Base-by-base conservation (phyloP, 2,329 filamentous ascomycete genomes). In the Sporothrix euskadiensis region DNA sequence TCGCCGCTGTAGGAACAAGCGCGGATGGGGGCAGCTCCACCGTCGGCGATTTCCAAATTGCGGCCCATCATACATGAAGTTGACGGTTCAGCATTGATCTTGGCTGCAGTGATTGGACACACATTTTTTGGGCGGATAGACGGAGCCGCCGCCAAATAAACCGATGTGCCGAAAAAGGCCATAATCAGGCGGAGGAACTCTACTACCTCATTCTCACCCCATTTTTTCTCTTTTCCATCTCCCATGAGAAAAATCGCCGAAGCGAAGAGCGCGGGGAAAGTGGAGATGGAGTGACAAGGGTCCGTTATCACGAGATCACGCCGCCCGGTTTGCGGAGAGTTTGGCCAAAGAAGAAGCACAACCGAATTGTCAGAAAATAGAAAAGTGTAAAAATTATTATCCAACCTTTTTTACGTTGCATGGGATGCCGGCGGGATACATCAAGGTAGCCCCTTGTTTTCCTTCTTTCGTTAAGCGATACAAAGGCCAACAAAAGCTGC, bases 211-310 rank as follows among this genome's bases (percentile, higher is more conserved):
- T 52, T 52, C 47, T 52, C 47, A 26, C 47, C 47, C n/a, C 47
- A 16, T 52, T 19, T 52, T 52, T 49, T 49, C 19, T 35, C 8
- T 35, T 35, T 52, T n/a, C 8, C 47, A n/a, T 35, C 8, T 35
- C 47, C n/a, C 47, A 19, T 14, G 4, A n/a, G 47, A 16, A 5
- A 2, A n/a, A 35, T 35, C 30, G 57, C 57, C 57, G 32, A 19
- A 14, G 57, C 57, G 16, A 61, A 61, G 47, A 9, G 30, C 57
- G 57, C 54, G 57, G 57, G 57, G 57, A n/a, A 61, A 61, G 57
- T 35, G 57, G 30, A 19, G 57, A 61, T 26, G 26, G 52, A 8
- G 4, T 4, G 8, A 59, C 57, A 61, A 30, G 57, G 57, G 57
- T 61, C 57, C 47, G 30, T 61, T 30, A 61, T 61, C 57, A 61